These are phyloP conservation scores for Dittrichia graveolens DNA, from an alignment of 129 eudicot genomes.

Conservation along the genomic window DNA sequence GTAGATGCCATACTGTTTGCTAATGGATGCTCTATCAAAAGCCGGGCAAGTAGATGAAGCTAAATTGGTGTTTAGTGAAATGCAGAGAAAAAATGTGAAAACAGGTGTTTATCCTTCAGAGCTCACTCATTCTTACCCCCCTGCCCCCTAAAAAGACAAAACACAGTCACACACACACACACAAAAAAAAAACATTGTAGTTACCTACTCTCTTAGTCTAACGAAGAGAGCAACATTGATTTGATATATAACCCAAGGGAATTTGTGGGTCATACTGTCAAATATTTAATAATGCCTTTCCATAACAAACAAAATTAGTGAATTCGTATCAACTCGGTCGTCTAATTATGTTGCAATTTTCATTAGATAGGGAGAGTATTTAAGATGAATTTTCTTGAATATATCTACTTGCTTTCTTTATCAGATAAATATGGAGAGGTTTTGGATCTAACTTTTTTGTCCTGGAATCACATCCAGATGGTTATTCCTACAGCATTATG, in stretches of 20 bases:
- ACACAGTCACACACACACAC: not conserved
- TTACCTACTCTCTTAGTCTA: not conserved
- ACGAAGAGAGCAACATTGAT: not conserved
- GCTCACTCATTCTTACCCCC: not conserved
- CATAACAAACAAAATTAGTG: not conserved
- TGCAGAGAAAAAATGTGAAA: conserved; percentile 66
- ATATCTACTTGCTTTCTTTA: not conserved
- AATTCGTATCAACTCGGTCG: not conserved
- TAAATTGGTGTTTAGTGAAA: conserved; percentile 65
- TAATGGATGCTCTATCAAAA: conserved; percentile 92
- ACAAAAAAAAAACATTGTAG: not conserved
- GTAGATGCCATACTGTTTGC: conserved; percentile 94
- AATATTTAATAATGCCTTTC: not conserved
- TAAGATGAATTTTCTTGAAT: not conserved
- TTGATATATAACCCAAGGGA: not conserved
- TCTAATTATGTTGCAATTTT: not conserved
- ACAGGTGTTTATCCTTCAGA: conserved; percentile 44
- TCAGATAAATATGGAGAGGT: not conserved
- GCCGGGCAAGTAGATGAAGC: conserved; percentile 77
- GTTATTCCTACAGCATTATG: conserved; percentile 91
- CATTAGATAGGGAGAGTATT: conserved; percentile 3
- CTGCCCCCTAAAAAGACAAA: too few relatives aligned
- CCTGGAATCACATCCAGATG: conserved; percentile 52
- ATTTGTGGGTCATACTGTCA: not conserved
- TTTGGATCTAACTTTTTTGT: conserved; percentile 15